Base-by-base conservation (phyloP, 139 green algal genomes). In the Edaphochlamys debaryana region DNA sequence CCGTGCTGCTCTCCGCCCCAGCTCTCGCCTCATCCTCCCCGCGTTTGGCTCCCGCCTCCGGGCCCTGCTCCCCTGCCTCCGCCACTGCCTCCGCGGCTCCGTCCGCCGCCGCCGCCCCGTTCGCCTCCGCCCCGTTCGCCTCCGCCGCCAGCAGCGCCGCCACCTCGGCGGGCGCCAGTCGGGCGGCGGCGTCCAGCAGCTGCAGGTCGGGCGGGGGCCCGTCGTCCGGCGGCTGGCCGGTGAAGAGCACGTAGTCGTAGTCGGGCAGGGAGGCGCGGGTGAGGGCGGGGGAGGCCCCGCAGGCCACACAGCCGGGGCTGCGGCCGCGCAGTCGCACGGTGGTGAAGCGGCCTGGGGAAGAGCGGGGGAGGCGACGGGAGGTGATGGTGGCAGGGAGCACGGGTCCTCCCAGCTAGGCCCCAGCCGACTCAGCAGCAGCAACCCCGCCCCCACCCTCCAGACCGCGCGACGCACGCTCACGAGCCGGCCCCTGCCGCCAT, bases 191-290 rank as follows among this genome's bases (percentile, higher is more conserved):
- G 67, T 79, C 66, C 32, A 68, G 68, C 74, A 76, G 34, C 42
- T 19, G 19, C 45, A 67, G 42, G 38, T 80, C 60, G 37, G 38
- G 60, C 5, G 91, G 93, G 3, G 84, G 85, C 20, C 81, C 85
- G 66, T 96, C 93, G 67, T 90, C 84, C 34, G 84, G 63, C 45
- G 77, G 63, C 77, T 83, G 77, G 13, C 77, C 94, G 30, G 94
- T 98, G 86, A 98, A 98, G 0, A 84, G 85, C 8, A 84, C 80
- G 77, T 98, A 98, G 79, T 97, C 91, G 79, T 95, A 96, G 0
- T 1, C 9, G 0, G 89, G 74, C 67, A 97, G 64, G 72, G 30
- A 89, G 32, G 25, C 37, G 23, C 41, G 29, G 30, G 86, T 96
- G 71, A 97, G 90, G 45, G 68, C 34, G 19, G 92, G 85, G 0